A percentile compares a stretch with the other conserved stretches of the same genome.
Conservation (phyloP, 371 early-diverging fungal genomes). For the Sporodiniella umbellata region DNA sequence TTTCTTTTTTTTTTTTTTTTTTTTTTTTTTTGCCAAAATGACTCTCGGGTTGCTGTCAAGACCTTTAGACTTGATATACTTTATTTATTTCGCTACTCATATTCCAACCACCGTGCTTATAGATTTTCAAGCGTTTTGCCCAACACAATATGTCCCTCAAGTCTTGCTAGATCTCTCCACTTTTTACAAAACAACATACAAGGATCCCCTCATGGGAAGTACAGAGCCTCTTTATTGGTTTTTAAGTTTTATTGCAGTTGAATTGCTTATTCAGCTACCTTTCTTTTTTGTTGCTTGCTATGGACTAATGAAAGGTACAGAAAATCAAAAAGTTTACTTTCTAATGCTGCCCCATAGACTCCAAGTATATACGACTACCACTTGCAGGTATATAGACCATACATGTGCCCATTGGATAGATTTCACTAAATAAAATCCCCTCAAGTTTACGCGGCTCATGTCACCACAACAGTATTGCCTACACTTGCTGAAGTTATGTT, state of each 20-base stretch:
- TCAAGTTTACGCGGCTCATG: slow-evolving; percentile 65
- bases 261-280: slow-evolving; percentile 63
- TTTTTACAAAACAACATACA: slow-evolving; percentile 36
- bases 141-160: slow-evolving; percentile 32
- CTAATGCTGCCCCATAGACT: slow-evolving; percentile 11
- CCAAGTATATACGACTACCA: slow-evolving; percentile 34
- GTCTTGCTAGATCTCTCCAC: slow-evolving; percentile 28
- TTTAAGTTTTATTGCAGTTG: slow-evolving; percentile 47
- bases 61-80: slow-evolving; percentile 50
- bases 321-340: no score
- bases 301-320: slow-evolving; percentile 50
- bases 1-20: not conserved
- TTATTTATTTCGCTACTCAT: slow-evolving; percentile 58
- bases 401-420: not conserved
- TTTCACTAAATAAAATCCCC: slow-evolving; percentile 7
- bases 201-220: slow-evolving; percentile 60
- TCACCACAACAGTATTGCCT: slow-evolving; percentile 59
- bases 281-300: slow-evolving; percentile 61
- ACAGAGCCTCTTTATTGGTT: slow-evolving; percentile 50
- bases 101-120: slow-evolving; percentile 55
- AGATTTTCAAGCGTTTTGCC: slow-evolving; percentile 50
- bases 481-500: slow-evolving; percentile 44
- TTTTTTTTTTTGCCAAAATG: not conserved
- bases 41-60: slow-evolving; percentile 14
- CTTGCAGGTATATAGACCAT: slow-evolving; percentile 30